Percentiles rank a stretch among this genome's conserved stretches.
Evolutionary conservation across 2,329 filamentous ascomycete genomes (phyloP).

Genomic region (Fusarium camptoceras): DNA sequence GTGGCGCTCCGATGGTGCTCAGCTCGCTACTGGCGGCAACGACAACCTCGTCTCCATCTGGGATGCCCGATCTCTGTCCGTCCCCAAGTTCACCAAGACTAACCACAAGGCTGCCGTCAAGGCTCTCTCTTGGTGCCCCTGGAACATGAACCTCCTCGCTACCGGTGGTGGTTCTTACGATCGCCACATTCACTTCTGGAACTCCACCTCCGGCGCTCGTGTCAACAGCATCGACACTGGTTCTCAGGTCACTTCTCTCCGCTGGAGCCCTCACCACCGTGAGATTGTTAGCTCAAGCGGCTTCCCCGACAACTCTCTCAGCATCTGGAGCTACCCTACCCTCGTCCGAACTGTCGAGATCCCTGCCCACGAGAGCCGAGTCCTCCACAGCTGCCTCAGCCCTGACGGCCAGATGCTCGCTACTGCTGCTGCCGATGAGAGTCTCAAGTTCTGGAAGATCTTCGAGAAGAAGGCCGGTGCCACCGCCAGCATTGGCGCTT

Average conservation of each 20-base stretch:
- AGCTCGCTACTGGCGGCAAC: conserved; percentile 97
- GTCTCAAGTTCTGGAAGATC: conserved; percentile 99
- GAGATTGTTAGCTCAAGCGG: conserved; percentile 98
- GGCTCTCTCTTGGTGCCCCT: conserved; percentile 98
- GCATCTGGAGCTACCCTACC: conserved; percentile 99
- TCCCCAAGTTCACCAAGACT: conserved; percentile 99
- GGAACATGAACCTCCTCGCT: conserved; percentile 96
- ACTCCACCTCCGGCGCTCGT: conserved; percentile 95
- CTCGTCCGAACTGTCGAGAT: conserved; percentile 98
- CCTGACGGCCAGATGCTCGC: conserved; percentile 98
- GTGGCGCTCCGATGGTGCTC: conserved; percentile 95
- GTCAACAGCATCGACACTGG: conserved; percentile 99
- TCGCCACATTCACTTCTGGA: conserved; percentile 99
- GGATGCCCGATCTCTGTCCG: conserved; percentile 92
- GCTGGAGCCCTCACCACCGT: conserved; percentile 97
- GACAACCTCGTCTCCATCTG: conserved; percentile 99
- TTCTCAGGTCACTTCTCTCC: conserved; percentile 94
- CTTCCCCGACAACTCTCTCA: conserved; percentile 98
- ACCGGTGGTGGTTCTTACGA: conserved; percentile 97
- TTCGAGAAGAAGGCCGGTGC: conserved; percentile 97
- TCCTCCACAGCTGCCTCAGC: conserved; percentile 95
- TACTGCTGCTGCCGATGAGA: conserved; percentile 95
- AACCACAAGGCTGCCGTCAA: conserved; percentile 99
- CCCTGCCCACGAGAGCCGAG: conserved; percentile 94
- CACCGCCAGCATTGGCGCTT: conserved; percentile 71